A percentile compares a stretch with the other conserved stretches of the same genome.
phyloP scores from a whole-genome alignment of 2,329 filamentous ascomycete species.

The Monosporascus sp. region DNA sequence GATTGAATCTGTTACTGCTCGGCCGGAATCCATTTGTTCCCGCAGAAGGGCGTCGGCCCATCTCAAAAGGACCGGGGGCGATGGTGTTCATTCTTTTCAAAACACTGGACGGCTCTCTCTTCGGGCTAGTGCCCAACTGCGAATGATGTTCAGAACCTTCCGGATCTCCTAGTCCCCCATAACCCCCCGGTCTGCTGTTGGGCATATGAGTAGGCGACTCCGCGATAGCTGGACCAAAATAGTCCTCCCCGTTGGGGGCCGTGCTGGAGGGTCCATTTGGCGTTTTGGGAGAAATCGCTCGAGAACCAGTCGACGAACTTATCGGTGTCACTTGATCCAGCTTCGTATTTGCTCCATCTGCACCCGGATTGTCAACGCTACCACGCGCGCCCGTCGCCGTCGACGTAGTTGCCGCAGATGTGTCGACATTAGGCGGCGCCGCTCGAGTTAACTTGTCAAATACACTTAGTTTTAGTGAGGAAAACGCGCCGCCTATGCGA shows the following conservation, averaged over 20 bases:
- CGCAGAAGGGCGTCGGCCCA: slow-evolving; percentile 29
- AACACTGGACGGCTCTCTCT: slow-evolving; percentile 36
- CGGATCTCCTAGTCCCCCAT: slow-evolving; percentile 42
- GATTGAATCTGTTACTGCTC: slow-evolving; percentile 15
- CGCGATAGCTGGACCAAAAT: slow-evolving; percentile 42
- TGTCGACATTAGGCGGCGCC: slow-evolving; percentile 50
- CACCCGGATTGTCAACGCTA: slow-evolving; percentile 26
- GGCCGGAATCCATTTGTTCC: slow-evolving; percentile 30
- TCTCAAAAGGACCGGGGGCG: slow-evolving; percentile 61
- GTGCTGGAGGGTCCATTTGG: slow-evolving; percentile 40
- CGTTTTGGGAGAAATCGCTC: slow-evolving; percentile 59
- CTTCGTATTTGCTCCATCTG: slow-evolving; percentile 50
- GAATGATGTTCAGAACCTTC: slow-evolving; percentile 33
- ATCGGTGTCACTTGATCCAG: slow-evolving; percentile 58
- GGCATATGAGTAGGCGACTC: slow-evolving; percentile 35
- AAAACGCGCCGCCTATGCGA: slow-evolving; percentile 31
- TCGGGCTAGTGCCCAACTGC: slow-evolving; percentile 45
- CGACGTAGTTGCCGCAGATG: slow-evolving; percentile 52
- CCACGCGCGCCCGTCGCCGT: not conserved
- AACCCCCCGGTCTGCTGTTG: slow-evolving; percentile 39
- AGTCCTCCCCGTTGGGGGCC: slow-evolving; percentile 39
- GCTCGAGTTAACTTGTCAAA: slow-evolving; percentile 37
- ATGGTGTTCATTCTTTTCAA: slow-evolving; percentile 61
- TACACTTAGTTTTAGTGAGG: slow-evolving; percentile 30
- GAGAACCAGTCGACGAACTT: slow-evolving; percentile 55